Evolutionary conservation across 495 filamentous ascomycete genomes (phyloP).

Genomic region (Aeminium ludgeri): DNA sequence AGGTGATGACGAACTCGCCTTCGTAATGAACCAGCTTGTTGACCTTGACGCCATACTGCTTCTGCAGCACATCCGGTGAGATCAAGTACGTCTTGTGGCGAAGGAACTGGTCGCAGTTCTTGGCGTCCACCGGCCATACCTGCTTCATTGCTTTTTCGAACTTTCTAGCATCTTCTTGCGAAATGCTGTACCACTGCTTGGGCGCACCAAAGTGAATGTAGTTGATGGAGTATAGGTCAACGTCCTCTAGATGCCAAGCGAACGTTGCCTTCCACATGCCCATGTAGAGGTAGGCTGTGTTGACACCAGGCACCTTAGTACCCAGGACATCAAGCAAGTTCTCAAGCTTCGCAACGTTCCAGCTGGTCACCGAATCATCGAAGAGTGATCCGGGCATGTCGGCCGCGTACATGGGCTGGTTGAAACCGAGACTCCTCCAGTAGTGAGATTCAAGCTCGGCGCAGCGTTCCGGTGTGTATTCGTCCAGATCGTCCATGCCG

Average conservation of each 20-base stretch:
- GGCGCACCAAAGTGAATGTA: slow-evolving; percentile 97
- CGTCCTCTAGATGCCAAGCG: slow-evolving; percentile 96
- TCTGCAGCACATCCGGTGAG: slow-evolving; percentile 70
- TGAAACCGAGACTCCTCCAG: slow-evolving; percentile 92
- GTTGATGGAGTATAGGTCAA: slow-evolving; percentile 98
- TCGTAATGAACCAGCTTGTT: slow-evolving; percentile 93
- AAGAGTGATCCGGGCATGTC: slow-evolving; percentile 97
- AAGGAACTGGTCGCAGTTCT: slow-evolving; percentile 89
- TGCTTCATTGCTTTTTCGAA: slow-evolving; percentile 90
- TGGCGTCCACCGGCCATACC: slow-evolving; percentile 91
- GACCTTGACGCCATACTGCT: slow-evolving; percentile 80
- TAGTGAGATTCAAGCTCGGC: slow-evolving; percentile 86
- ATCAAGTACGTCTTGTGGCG: slow-evolving; percentile 98
- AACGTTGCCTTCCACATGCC: slow-evolving; percentile 99
- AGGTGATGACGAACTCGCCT: slow-evolving; percentile 96
- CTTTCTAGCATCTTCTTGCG: slow-evolving; percentile 79
- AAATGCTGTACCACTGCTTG: slow-evolving; percentile 99
- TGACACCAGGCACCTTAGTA: slow-evolving; percentile 89
- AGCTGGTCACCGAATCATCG: slow-evolving; percentile 62
- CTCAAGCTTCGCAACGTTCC: slow-evolving; percentile 89
- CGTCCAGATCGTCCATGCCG: slow-evolving; percentile 57
- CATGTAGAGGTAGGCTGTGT: slow-evolving; percentile 94
- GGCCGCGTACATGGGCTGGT: slow-evolving; percentile 85
- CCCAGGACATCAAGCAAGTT: slow-evolving; percentile 90
- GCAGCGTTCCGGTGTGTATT: slow-evolving; percentile 79